Evolutionary conservation across 495 filamentous ascomycete genomes (phyloP).

Genomic region (Hypoxylon rickii): DNA sequence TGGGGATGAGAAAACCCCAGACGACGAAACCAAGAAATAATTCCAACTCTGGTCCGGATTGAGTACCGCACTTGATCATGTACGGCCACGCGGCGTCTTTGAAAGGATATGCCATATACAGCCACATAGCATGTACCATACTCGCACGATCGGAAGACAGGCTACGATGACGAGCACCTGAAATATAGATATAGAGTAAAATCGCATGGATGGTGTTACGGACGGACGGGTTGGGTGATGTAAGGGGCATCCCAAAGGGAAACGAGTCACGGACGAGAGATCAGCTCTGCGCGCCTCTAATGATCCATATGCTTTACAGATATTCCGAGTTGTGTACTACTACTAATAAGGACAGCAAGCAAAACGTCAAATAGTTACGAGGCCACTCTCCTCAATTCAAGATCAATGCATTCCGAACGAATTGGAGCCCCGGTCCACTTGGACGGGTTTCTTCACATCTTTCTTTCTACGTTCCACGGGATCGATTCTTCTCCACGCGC

Average conservation of each 20-base stretch:
- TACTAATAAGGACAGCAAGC: constrained; percentile 22
- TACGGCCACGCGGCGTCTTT: background rate
- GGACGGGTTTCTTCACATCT: no score
- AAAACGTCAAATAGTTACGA: constrained; percentile 19
- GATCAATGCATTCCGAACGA: no score
- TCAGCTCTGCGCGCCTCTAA: constrained; percentile 20
- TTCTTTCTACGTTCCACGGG: background rate
- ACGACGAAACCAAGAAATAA: constrained; percentile 62
- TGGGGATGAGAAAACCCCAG: constrained; percentile 33
- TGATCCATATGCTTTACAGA: constrained; percentile 15
- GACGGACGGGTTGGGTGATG: constrained; percentile 16
- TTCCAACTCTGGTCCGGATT: constrained; percentile 57
- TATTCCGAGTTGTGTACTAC: constrained; percentile 23
- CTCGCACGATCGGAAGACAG: constrained; percentile 6
- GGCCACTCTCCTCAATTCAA: constrained; percentile 41
- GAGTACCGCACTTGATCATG: background rate
- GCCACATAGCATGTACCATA: constrained; percentile 25
- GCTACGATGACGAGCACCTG: constrained; percentile 3
- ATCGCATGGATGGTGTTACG: constrained; percentile 30
- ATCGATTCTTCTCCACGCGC: background rate
- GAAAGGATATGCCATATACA: background rate
- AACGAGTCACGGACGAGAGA: constrained; percentile 19
- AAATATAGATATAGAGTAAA: constrained; percentile 32
- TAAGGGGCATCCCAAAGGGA: constrained; percentile 7
- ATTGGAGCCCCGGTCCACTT: no score